These are phyloP conservation scores for Eutrema yunnanense DNA, from an alignment of 345 rosid genomes.

Conservation along the genomic window DNA sequence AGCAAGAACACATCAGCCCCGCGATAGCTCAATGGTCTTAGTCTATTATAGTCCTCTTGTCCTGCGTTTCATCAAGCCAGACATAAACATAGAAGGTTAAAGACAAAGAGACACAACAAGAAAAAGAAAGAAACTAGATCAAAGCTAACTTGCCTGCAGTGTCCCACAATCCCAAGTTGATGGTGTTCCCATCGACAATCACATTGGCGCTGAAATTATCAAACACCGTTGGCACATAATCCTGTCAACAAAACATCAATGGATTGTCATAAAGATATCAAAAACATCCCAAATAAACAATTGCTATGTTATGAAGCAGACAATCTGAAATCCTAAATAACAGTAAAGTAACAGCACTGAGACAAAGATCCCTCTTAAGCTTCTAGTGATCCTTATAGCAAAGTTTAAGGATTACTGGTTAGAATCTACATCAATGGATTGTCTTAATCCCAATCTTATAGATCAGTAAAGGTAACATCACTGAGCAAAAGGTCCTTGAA, in stretches of 20 bases:
- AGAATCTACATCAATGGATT: too few relatives aligned
- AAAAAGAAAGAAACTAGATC: background rate
- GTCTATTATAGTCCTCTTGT: conserved; percentile 88
- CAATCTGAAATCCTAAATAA: background rate
- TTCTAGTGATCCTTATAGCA: background rate
- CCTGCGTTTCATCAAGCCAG: conserved; percentile 47
- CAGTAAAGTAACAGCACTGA: background rate
- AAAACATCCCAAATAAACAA: conserved; percentile 3
- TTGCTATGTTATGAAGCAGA: background rate
- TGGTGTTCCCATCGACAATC: conserved; percentile 74
- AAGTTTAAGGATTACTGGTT: background rate
- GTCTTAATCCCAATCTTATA: too few relatives aligned
- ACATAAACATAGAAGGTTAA: background rate
- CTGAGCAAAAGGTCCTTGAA: background rate
- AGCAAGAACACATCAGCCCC: conserved; percentile 92
- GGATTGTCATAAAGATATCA: conserved; percentile 14
- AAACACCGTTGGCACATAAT: conserved; percentile 80
- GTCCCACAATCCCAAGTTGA: conserved; percentile 78
- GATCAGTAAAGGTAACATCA: background rate
- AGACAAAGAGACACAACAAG: background rate
- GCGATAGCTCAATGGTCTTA: conserved; percentile 88
- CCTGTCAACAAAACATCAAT: conserved; percentile 35
- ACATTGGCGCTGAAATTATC: conserved; percentile 88
- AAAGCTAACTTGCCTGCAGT: conserved; percentile 54
- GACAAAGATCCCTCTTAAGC: background rate